Conservation (phyloP, 2,329 filamentous ascomycete genomes). For the Aureobasidium sp. region DNA sequence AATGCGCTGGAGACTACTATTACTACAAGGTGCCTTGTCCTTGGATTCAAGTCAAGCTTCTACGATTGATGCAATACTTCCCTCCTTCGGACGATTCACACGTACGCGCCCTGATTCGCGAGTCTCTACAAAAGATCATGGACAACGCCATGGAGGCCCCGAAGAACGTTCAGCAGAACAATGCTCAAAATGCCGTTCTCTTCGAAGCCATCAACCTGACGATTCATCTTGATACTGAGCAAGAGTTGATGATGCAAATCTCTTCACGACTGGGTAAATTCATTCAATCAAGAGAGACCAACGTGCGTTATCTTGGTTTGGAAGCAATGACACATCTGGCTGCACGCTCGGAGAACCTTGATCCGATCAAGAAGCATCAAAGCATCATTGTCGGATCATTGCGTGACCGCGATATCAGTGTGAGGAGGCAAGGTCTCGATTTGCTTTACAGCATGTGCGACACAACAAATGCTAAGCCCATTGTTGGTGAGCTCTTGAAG, state of each 20-base stretch:
- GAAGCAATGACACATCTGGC: slow-evolving; percentile 98
- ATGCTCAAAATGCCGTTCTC: slow-evolving; percentile 93
- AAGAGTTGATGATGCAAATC: slow-evolving; percentile 91
- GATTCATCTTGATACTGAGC: slow-evolving; percentile 93
- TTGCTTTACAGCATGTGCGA: slow-evolving; percentile 99
- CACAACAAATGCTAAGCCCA: slow-evolving; percentile 82
- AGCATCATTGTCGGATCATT: slow-evolving; percentile 91
- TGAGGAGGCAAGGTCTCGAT: slow-evolving; percentile 90
- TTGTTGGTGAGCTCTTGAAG: slow-evolving; percentile 86
- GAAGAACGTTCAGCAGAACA: slow-evolving; percentile 99
- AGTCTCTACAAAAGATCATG: slow-evolving; percentile 84
- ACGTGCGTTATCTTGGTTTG: slow-evolving; percentile 89
- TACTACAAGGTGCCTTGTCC: slow-evolving; percentile 99
- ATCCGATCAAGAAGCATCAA: slow-evolving; percentile 97
- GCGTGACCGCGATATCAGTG: slow-evolving; percentile 93
- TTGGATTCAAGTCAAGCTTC: slow-evolving; percentile 93
- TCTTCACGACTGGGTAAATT: slow-evolving; percentile 87
- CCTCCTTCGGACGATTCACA: slow-evolving; percentile 92
- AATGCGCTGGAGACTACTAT: slow-evolving; percentile 84
- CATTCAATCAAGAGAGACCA: slow-evolving; percentile 93
- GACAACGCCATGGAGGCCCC: slow-evolving; percentile 87
- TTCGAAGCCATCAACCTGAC: slow-evolving; percentile 99
- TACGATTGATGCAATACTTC: slow-evolving; percentile 91
- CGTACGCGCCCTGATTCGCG: slow-evolving; percentile 82
- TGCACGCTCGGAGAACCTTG: slow-evolving; percentile 84